phyloP scores from a whole-genome alignment of 2,329 filamentous ascomycete genomes.

The Sarocladiaceae sp. region DNA sequence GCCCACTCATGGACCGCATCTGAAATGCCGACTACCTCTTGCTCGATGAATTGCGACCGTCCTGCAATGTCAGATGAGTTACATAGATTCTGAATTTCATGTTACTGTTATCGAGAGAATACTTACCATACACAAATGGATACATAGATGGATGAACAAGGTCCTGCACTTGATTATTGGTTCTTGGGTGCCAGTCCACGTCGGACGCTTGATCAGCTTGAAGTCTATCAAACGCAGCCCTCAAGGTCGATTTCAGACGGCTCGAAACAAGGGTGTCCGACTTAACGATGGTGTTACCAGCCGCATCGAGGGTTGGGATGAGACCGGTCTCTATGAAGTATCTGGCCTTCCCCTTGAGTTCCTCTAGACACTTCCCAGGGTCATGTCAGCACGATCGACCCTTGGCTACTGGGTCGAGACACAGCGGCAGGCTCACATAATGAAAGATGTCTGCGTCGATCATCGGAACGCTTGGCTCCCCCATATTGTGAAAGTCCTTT shows the following conservation, averaged over 20 bases:
- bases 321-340: constrained; percentile 32
- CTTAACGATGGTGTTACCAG: constrained; percentile 16
- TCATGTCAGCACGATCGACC: background rate
- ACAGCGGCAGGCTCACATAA: background rate
- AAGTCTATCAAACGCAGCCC: constrained; percentile 15
- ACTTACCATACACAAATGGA: constrained; percentile 14
- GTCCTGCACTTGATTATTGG: constrained; percentile 46
- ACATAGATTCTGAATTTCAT: background rate
- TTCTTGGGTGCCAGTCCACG: constrained; percentile 51
- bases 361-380: constrained; percentile 15
- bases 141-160: constrained; percentile 48
- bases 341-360: constrained; percentile 42
- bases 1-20: constrained; percentile 21
- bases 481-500: background rate
- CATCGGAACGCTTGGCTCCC: background rate
- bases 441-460: too few species aligned
- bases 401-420: too few species aligned
- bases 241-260: constrained; percentile 12
- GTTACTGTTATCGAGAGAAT: background rate
- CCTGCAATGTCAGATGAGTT: background rate
- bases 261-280: constrained; percentile 16
- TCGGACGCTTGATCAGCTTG: constrained; percentile 14
- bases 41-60: constrained; percentile 11
- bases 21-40: constrained; percentile 18
- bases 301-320: constrained; percentile 24